A percentile compares a stretch with the other conserved stretches of the same genome.
Conservation (phyloP, 192 early-diverging fungal genomes). For the Linnemannia elongata region DNA sequence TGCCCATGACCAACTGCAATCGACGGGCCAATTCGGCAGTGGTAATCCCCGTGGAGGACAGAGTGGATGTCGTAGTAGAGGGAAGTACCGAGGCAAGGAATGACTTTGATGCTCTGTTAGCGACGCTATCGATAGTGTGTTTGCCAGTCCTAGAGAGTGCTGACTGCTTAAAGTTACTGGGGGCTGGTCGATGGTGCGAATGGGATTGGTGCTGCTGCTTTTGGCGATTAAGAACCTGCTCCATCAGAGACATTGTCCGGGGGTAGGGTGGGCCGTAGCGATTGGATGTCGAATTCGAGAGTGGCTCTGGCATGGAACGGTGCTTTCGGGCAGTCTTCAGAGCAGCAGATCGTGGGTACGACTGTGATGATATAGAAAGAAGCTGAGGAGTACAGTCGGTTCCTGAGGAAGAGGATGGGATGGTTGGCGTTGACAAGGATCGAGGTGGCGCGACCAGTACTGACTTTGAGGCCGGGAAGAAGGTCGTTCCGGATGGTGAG, state of each 20-base stretch:
- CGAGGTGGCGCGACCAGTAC: not conserved
- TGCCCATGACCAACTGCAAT: slow-evolving; percentile 25
- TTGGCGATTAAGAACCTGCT: slow-evolving; percentile 51
- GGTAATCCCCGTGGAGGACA: not conserved
- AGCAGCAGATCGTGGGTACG: slow-evolving; percentile 1
- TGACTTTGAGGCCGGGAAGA: slow-evolving; percentile 21
- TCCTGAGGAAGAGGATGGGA: not conserved
- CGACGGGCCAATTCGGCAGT: slow-evolving; percentile 30
- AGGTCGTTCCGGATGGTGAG: slow-evolving; percentile 13
- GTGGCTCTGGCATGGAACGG: slow-evolving; percentile 19
- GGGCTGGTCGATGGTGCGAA: slow-evolving; percentile 12
- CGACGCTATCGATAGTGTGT: slow-evolving; percentile 13
- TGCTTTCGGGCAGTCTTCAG: slow-evolving; percentile 17
- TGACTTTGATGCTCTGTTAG: slow-evolving; percentile 10
- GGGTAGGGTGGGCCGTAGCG: slow-evolving; percentile 17
- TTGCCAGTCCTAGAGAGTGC: slow-evolving; percentile 27
- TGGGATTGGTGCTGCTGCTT: slow-evolving; percentile 33
- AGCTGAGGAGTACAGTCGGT: not conserved
- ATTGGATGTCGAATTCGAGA: not conserved
- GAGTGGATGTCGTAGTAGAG: not conserved
- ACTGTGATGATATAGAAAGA: slow-evolving; percentile 12
- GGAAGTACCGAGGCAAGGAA: not conserved
- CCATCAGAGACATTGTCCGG: slow-evolving; percentile 44
- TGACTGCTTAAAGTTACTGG: slow-evolving; percentile 48
- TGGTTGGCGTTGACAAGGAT: slow-evolving; percentile 31